Evolutionary conservation across 495 filamentous ascomycete species (phyloP).

Genomic region (Penicillium waksmanii): DNA sequence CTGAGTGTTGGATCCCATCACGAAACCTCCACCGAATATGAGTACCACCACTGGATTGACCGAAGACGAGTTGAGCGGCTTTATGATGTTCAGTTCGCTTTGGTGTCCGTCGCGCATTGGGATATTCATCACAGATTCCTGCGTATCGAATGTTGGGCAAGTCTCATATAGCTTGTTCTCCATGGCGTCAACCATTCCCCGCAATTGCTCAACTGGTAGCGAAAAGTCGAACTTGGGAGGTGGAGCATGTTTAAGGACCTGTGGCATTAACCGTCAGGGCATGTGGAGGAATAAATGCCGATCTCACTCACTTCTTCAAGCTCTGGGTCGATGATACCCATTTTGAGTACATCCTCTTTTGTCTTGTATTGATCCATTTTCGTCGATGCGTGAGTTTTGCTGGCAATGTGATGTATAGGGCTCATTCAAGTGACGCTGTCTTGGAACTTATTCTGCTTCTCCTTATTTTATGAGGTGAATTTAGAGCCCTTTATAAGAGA

Average conservation of each 20-base stretch:
- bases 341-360: slow-evolving; percentile 34
- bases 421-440: neutral
- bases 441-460: neutral
- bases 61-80: neutral
- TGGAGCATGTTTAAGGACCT: neutral
- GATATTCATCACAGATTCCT: slow-evolving; percentile 37
- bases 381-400: neutral
- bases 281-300: neutral
- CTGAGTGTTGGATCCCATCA: slow-evolving; percentile 38
- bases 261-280: neutral
- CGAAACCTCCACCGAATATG: slow-evolving; percentile 48
- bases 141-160: slow-evolving; percentile 22
- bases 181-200: slow-evolving; percentile 2
- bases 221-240: neutral
- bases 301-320: slow-evolving; percentile 32
- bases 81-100: slow-evolving; percentile 23
- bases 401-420: neutral
- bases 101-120: slow-evolving; percentile 43
- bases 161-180: slow-evolving; percentile 14
- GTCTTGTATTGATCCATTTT: slow-evolving; percentile 24
- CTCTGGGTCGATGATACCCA: slow-evolving; percentile 39
- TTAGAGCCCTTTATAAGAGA: neutral
- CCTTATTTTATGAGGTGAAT: neutral
- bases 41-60: slow-evolving; percentile 5
- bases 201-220: slow-evolving; percentile 1